These are phyloP conservation scores for Jamesozyma rosinii DNA, from an alignment of 805 yeast species.

Conservation along the genomic window DNA sequence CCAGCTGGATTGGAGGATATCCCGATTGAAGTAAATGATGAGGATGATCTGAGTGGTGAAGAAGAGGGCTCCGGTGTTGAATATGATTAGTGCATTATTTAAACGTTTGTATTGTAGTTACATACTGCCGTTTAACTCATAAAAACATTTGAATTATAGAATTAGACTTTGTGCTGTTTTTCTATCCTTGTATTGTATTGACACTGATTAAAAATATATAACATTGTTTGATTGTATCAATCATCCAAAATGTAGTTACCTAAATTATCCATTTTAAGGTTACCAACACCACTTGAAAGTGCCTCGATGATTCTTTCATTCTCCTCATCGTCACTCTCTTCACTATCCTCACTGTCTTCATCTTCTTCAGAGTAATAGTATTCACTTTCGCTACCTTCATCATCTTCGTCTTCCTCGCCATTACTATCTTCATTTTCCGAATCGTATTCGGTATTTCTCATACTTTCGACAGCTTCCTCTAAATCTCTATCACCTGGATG, in stretches of 20 bases:
- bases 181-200: too few species aligned
- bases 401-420: constrained; percentile 39
- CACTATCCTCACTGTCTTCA: constrained; percentile 25
- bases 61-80: constrained; percentile 33
- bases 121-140: too few species aligned
- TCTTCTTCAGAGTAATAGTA: constrained; percentile 25
- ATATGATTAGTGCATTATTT: constrained; percentile 22
- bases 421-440: constrained; percentile 24
- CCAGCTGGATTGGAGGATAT: constrained; percentile 16
- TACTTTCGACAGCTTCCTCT: constrained; percentile 62
- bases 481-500: constrained; percentile 50
- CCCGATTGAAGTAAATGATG: constrained; percentile 23
- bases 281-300: constrained; percentile 49
- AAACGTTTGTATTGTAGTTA: not conserved
- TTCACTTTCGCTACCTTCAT: constrained; percentile 24
- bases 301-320: constrained; percentile 64
- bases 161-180: too few species aligned
- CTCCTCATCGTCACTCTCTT: constrained; percentile 35
- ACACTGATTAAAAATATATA: too few species aligned
- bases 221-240: too few species aligned
- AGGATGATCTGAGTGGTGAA: constrained; percentile 28
- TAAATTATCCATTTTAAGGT: constrained; percentile 69
- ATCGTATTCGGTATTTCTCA: constrained; percentile 41
- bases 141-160: too few species aligned
- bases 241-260: constrained; percentile 70